These are phyloP conservation scores for Phytopythium mirpurense DNA, from an alignment of 352 stramenopile genomes.

Conservation along the genomic window DNA sequence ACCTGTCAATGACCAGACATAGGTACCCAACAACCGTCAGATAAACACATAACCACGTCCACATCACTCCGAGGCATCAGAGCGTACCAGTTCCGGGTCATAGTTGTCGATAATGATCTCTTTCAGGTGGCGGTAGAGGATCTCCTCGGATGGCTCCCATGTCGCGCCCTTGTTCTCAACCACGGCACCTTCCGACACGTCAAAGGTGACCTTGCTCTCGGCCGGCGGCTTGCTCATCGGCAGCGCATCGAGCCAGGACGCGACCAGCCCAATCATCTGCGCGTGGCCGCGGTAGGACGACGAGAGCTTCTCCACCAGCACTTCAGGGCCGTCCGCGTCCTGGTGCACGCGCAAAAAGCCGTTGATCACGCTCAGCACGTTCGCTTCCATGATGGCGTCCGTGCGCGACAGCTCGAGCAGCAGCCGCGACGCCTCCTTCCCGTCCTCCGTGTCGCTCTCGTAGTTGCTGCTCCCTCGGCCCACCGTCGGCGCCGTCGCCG, in stretches of 20 bases:
- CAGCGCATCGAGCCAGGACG: conserved; percentile 72
- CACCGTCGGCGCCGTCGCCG: background rate
- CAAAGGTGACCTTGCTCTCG: conserved; percentile 74
- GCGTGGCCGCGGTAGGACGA: conserved; percentile 82
- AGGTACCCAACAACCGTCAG: background rate
- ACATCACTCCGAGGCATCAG: background rate
- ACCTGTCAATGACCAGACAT: conserved; percentile 20
- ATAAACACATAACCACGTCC: background rate
- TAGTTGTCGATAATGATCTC: conserved; percentile 78
- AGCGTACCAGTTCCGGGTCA: conserved; percentile 65
- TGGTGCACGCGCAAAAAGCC: conserved; percentile 76
- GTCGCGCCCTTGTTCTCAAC: conserved; percentile 61
- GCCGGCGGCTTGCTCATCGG: conserved; percentile 50
- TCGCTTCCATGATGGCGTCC: conserved; percentile 82
- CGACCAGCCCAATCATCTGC: conserved; percentile 84
- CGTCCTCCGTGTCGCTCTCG: conserved; percentile 35
- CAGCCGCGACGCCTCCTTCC: conserved; percentile 65
- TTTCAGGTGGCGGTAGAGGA: conserved; percentile 73
- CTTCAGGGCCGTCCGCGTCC: conserved; percentile 75
- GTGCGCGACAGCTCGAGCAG: conserved; percentile 63
- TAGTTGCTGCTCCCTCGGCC: conserved; percentile 4
- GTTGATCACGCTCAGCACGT: conserved; percentile 79
- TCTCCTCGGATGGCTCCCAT: conserved; percentile 72
- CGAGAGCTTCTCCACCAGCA: conserved; percentile 82
- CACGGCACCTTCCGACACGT: conserved; percentile 59